Evolutionary conservation across 2,329 filamentous ascomycete genomes (phyloP).

Genomic region (Paraconiothyrium sp.): DNA sequence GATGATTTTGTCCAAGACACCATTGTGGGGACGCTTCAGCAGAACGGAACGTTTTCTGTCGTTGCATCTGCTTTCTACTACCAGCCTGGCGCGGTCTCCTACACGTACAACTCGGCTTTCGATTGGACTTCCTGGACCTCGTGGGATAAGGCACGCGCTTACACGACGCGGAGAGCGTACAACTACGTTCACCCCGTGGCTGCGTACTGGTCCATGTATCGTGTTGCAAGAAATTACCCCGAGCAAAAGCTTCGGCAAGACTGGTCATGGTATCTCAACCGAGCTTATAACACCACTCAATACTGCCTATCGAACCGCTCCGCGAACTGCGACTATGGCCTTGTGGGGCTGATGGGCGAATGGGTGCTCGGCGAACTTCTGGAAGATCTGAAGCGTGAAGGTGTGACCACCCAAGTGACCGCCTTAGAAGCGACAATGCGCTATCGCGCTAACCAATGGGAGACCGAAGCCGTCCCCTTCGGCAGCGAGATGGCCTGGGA

Average conservation of each 20-base stretch:
- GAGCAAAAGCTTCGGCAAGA: constrained; percentile 52
- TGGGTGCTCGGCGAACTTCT: constrained; percentile 66
- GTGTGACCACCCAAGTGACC: constrained; percentile 50
- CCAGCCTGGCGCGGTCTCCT: constrained; percentile 56
- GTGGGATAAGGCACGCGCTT: constrained; percentile 61
- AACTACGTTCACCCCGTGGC: constrained; percentile 68
- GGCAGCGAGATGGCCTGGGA: constrained; percentile 72
- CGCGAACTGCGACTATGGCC: constrained; percentile 51
- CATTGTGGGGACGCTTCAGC: constrained; percentile 59
- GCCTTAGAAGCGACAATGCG: constrained; percentile 60
- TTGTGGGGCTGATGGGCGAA: constrained; percentile 67
- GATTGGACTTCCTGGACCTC: constrained; percentile 63
- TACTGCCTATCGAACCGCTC: constrained; percentile 49
- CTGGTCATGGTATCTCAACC: constrained; percentile 66
- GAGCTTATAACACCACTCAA: constrained; percentile 63
- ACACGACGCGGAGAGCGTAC: constrained; percentile 62
- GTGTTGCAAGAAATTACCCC: constrained; percentile 62
- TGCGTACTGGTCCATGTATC: constrained; percentile 67
- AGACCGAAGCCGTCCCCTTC: constrained; percentile 62
- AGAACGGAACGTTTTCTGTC: constrained; percentile 56
- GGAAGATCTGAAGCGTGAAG: constrained; percentile 61
- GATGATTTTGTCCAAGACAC: constrained; percentile 65
- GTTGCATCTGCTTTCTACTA: constrained; percentile 68
- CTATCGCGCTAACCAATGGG: constrained; percentile 60
- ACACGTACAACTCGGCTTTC: constrained; percentile 55